Percentiles rank a stretch among this genome's conserved stretches.
Conservation (phyloP, 2,329 filamentous ascomycete genomes). For the Aspergillus sp. region DNA sequence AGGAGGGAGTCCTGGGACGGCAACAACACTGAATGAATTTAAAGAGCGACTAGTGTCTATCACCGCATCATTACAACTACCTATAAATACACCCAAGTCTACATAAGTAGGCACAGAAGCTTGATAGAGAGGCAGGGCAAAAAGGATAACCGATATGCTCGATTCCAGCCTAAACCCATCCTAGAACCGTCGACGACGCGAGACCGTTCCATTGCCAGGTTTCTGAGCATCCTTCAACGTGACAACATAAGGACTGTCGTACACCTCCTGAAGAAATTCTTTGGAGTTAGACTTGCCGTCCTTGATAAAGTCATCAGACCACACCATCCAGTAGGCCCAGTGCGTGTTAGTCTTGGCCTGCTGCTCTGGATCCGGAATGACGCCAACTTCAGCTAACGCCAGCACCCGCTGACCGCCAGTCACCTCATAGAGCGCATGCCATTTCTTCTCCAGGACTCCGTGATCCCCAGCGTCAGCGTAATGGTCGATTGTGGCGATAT, state of each 20-base stretch:
- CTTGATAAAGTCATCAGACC: constrained; percentile 6
- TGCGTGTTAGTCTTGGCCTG: background rate
- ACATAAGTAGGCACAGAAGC: background rate
- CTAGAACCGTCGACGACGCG: background rate
- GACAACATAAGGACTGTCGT: background rate
- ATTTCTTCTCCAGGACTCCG: constrained; percentile 4
- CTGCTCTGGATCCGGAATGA: background rate
- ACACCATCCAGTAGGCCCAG: constrained; percentile 6
- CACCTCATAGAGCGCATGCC: background rate
- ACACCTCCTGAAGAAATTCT: background rate
- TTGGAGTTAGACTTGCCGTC: background rate
- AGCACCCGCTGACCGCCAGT: constrained; percentile 2
- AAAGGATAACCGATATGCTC: too few species aligned
- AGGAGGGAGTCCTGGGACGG: too few species aligned
- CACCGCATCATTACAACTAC: background rate
- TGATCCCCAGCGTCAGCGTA: constrained; percentile 8
- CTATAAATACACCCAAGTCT: background rate
- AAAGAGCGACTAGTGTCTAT: background rate
- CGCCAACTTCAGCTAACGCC: constrained; percentile 3
- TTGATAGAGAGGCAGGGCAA: too few species aligned
- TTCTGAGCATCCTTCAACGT: background rate
- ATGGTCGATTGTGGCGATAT: constrained; percentile 9
- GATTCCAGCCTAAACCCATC: too few species aligned
- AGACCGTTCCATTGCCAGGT: background rate
- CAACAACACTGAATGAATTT: background rate